A percentile compares a stretch with the other conserved stretches of the same genome.
phyloP scores from a whole-genome alignment of 2,329 filamentous ascomycete genomes.

The Phialophora macrospora region DNA sequence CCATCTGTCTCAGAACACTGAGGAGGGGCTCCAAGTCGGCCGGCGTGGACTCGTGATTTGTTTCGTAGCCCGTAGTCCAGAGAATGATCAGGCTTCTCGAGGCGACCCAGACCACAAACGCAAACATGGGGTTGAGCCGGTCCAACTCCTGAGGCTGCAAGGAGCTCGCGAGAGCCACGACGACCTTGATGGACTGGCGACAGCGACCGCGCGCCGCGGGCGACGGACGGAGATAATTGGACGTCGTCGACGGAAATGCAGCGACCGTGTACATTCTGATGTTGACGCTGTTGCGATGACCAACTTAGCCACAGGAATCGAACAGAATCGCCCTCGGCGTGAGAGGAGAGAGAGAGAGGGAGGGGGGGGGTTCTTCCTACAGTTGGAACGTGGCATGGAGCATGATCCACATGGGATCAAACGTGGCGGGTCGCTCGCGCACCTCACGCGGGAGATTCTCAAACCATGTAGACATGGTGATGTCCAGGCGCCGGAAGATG shows the following conservation, averaged over 20 bases:
- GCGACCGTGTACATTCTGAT: conserved; percentile 26
- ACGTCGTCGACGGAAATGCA: conserved; percentile 22
- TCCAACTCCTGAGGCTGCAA: conserved; percentile 18
- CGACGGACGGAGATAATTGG: conserved; percentile 18
- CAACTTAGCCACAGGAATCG: not conserved
- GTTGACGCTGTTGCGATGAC: conserved; percentile 16
- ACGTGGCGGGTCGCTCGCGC: conserved; percentile 18
- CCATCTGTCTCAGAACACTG: conserved; percentile 21
- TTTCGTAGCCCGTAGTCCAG: conserved; percentile 24
- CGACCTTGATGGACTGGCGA: conserved; percentile 17
- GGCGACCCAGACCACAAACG: conserved; percentile 24
- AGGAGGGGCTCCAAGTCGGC: conserved; percentile 22
- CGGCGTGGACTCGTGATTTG: conserved; percentile 14
- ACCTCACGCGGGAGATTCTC: conserved; percentile 17
- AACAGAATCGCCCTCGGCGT: not conserved
- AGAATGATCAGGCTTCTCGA: conserved; percentile 26
- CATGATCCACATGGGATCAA: conserved; percentile 25
- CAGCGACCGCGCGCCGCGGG: conserved; percentile 19
- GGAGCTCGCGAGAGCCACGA: conserved; percentile 18
- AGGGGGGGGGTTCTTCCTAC: not conserved
- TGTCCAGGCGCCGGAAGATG: conserved; percentile 22
- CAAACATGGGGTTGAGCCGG: conserved; percentile 20
- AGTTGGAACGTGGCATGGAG: conserved; percentile 25
- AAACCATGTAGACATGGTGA: conserved; percentile 25
- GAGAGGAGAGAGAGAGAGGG: too few relatives aligned